Base-by-base conservation (phyloP, 2,329 filamentous ascomycete species). In the Talaromyces sp. region DNA sequence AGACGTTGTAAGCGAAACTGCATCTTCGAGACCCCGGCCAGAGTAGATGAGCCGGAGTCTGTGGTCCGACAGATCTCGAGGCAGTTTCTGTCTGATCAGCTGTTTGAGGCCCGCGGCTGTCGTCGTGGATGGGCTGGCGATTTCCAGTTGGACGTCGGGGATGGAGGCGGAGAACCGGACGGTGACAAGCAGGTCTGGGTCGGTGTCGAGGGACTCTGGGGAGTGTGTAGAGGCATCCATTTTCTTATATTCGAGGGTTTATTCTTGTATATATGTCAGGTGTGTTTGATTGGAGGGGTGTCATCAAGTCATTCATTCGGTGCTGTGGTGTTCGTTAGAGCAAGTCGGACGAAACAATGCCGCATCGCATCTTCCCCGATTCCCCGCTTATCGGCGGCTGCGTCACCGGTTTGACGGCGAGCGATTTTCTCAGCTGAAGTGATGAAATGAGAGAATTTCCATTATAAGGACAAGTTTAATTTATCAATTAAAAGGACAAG, bases 101-200 rank as follows among this genome's bases (percentile, higher is more conserved):
- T 90, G 88, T 75, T 96, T 96, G 61, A 98, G 84, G 1, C 88
- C 85, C 60, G 92, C 84, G 59, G 91, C 85, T 49, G 91, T 91
- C 11, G 89, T 92, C 33, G 82, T 81, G 55, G 81, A 75, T 0
- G 93, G 91, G 6, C 82, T 78, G 55, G 85, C 75, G 70, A 98
- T 86, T 69, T 91, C 87, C 63, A 98, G 84, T 47, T 88, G 84
- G 44, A 97, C 84, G 73, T 98, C 95, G 17, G 92, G 88, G 61
- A 93, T 84, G 1, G 91, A 88, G 63, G 88, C 88, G 58, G 92
- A 92, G 84, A 99, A 98, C 75, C 93, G 92, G 73, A 98, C 88
- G 42, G 91, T 93, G 53, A 98, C 82, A 70, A 89, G 87, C 61
- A 96, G 82, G 19, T 66, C 56, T 55, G 63, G 58, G 27, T 68